These are phyloP conservation scores for Fusarium brachygibbosum DNA, from an alignment of 2,329 filamentous ascomycete species.

Conservation along the genomic window DNA sequence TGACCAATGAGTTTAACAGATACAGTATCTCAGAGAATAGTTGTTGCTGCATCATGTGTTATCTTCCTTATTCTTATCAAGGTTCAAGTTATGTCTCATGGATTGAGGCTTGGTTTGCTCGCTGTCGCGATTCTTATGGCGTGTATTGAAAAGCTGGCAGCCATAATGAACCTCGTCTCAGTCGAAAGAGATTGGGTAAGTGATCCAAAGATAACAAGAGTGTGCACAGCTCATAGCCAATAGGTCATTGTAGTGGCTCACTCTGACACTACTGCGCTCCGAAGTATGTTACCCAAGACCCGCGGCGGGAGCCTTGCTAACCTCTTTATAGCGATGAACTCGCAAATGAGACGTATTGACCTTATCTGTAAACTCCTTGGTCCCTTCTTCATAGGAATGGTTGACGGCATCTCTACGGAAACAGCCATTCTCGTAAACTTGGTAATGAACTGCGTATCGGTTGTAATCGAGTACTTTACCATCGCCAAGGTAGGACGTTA, in stretches of 20 bases:
- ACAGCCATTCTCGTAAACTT: slow-evolving; percentile 64
- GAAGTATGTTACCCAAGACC: slow-evolving; percentile 22
- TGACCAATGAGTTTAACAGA: slow-evolving; percentile 11
- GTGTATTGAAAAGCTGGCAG: slow-evolving; percentile 76
- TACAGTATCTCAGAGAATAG: slow-evolving; percentile 56
- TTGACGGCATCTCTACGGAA: slow-evolving; percentile 63
- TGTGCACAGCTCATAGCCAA: slow-evolving; percentile 6
- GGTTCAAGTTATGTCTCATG: slow-evolving; percentile 2
- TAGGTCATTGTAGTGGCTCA: slow-evolving; percentile 51
- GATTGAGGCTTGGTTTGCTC: slow-evolving; percentile 50
- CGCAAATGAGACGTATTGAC: slow-evolving; percentile 73
- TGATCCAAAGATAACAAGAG: neutral
- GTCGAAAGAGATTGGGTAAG: slow-evolving; percentile 79
- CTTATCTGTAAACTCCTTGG: slow-evolving; percentile 70
- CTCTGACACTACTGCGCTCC: slow-evolving; percentile 31
- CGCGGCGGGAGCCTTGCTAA: neutral
- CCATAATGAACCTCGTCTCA: slow-evolving; percentile 74
- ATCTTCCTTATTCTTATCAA: slow-evolving; percentile 56
- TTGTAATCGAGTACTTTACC: slow-evolving; percentile 65
- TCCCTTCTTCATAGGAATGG: slow-evolving; percentile 66
- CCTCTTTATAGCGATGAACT: slow-evolving; percentile 61
- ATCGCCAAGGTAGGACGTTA: slow-evolving; percentile 54
- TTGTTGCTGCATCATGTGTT: slow-evolving; percentile 63
- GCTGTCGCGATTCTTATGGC: slow-evolving; percentile 64
- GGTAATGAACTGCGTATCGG: slow-evolving; percentile 63